These are phyloP conservation scores for Naganishia sp. DNA, from an alignment of 1,284 basidiomycete species.

Conservation along the genomic window DNA sequence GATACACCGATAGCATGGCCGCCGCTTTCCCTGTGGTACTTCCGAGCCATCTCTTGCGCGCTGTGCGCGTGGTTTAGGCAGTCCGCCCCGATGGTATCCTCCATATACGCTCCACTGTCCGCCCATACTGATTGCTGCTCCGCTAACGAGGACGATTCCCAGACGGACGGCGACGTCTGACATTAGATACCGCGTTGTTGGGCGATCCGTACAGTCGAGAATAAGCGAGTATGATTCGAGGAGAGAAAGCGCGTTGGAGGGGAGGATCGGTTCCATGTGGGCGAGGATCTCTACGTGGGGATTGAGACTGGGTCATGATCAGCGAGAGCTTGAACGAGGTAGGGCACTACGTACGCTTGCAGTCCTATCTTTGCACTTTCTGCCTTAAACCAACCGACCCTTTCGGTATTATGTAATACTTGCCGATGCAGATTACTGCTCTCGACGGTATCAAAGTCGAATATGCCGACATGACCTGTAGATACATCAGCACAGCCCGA, in stretches of 20 bases:
- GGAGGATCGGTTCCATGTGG: constrained; percentile 60
- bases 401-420: constrained; percentile 78
- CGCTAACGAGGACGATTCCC: constrained; percentile 78
- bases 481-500: neutral
- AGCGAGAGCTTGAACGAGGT: neutral
- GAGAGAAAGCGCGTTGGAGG: constrained; percentile 65
- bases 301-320: constrained; percentile 63
- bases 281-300: constrained; percentile 63
- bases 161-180: constrained; percentile 83
- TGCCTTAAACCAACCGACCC: constrained; percentile 80
- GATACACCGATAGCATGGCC: constrained; percentile 93
- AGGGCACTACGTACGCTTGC: constrained; percentile 57
- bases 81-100: constrained; percentile 52
- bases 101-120: constrained; percentile 83
- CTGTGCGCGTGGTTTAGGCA: constrained; percentile 12
- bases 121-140: constrained; percentile 87
- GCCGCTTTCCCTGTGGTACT: constrained; percentile 44
- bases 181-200: constrained; percentile 86
- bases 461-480: constrained; percentile 75
- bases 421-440: constrained; percentile 93
- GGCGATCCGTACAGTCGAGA: constrained; percentile 95
- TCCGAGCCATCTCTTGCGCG: neutral
- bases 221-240: constrained; percentile 71
- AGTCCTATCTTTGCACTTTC: constrained; percentile 73
- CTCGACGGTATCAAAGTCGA: constrained; percentile 90